Evolutionary conservation across 495 filamentous ascomycete species (phyloP), one percentile per base, ranked within the genome.

Genomic region (Bacidia rubella): DNA sequence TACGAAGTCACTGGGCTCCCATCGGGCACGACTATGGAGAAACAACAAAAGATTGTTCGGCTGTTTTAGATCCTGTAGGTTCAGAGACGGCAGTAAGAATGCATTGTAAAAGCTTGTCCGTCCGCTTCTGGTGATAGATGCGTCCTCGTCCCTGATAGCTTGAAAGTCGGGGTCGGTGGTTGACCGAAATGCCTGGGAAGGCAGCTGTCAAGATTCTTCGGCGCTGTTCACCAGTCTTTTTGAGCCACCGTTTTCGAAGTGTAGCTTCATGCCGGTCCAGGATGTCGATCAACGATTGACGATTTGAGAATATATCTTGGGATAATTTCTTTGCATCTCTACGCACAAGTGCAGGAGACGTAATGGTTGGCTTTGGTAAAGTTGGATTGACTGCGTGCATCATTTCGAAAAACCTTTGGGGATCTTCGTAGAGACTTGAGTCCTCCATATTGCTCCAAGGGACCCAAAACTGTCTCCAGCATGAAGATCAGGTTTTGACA

Each of bases 71-170:
- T 81, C 77, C 51, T 81, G 75, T 25, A 73, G 66, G 54, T 82
- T 83, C 60, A 81, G 72, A 49, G 71, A 67, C 0, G 78, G 79
- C 66, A 70, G 76, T 26, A 76, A 49, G 32, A 64, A 78, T 4
- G 59, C 55, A 2, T 70, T 64, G 22, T 55, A 46, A 40, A 60
- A 58, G 27, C 61, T 25, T 1, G 60, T 62, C 29, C 29, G 29
- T 20, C 56, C 57, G 20, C 32, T 38, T 2, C 39, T 57, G 23
- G 27, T 53, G 45, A 59, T 44, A 35, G 60, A 43, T 38, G 29
- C 29, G 3, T 21, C 27, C 27, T 68, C 61, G 11, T 58, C 64
- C 2, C 53, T 49, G 17, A 74, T 69, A 4, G 68, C 70, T 17
- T 64, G 60, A 54, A 74, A 71, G 54, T 79, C 77, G 2, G 75